Conservation (phyloP, 1,284 basidiomycete species). For the Lignosus rhinocerotis region DNA sequence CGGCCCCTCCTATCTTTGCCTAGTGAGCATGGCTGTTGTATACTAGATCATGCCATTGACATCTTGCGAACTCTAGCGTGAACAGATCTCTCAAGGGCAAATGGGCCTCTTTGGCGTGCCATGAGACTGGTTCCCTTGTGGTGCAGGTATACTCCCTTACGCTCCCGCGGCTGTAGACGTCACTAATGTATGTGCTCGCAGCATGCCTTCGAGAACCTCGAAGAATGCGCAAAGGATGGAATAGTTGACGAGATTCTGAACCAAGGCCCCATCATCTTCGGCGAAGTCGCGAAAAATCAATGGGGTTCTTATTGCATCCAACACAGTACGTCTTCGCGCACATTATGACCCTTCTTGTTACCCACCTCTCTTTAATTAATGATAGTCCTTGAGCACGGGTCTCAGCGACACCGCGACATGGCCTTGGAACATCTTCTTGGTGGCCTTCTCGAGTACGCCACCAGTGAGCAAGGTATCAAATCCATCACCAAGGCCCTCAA, state of each 20-base stretch:
- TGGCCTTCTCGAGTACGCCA: conserved; percentile 73
- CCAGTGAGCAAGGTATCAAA: conserved; percentile 80
- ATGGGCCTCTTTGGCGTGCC: conserved; percentile 84
- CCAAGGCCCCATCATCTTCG: conserved; percentile 64
- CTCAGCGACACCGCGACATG: conserved; percentile 66
- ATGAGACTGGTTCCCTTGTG: conserved; percentile 82
- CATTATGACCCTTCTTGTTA: not conserved
- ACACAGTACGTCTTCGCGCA: conserved; percentile 56
- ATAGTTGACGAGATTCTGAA: conserved; percentile 79
- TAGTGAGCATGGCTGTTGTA: conserved; percentile 50
- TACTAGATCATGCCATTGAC: conserved; percentile 4
- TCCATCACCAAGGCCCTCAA: conserved; percentile 82
- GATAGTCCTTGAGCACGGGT: conserved; percentile 77
- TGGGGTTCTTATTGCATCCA: conserved; percentile 86
- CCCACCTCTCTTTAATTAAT: not conserved
- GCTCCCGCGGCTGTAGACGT: not conserved
- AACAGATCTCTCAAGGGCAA: conserved; percentile 82
- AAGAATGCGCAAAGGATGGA: conserved; percentile 77
- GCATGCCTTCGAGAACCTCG: conserved; percentile 85
- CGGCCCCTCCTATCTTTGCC: conserved; percentile 80
- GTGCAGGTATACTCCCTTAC: conserved; percentile 63
- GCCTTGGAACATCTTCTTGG: conserved; percentile 71
- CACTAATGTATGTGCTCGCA: conserved; percentile 32
- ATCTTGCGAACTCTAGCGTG: conserved; percentile 47
- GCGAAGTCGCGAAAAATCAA: conserved; percentile 79